A percentile compares a stretch with the other conserved stretches of the same genome.
These are phyloP conservation scores for Annona cherimola DNA, from an alignment of 164 flowering plant genomes.

Conservation along the genomic window DNA sequence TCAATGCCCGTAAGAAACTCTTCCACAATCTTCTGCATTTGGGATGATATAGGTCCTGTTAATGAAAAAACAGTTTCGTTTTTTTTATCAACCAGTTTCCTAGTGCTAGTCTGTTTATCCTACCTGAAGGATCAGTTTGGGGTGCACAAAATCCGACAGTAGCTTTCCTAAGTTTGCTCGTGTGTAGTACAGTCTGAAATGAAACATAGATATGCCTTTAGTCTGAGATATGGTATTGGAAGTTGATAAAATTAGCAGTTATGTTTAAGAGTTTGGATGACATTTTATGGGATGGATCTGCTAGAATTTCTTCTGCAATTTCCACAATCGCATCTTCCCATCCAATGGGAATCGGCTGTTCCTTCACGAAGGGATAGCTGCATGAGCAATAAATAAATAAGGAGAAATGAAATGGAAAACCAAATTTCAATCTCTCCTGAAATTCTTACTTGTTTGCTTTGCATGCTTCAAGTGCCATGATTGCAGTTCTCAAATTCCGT, in stretches of 20 bases:
- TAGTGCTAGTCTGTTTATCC: not conserved
- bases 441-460: constrained; percentile 58
- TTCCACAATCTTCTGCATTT: constrained; percentile 66
- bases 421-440: not conserved
- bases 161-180: constrained; percentile 57
- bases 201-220: not conserved
- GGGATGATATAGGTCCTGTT: constrained; percentile 3
- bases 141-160: constrained; percentile 60
- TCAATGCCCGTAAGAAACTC: constrained; percentile 55
- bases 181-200: constrained; percentile 35
- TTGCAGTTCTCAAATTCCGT: constrained; percentile 62
- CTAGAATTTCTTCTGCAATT: constrained; percentile 52
- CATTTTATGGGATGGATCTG: constrained; percentile 56
- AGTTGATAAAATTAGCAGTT: not conserved
- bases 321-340: constrained; percentile 69
- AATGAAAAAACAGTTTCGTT: constrained; percentile 1
- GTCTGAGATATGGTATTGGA: not conserved
- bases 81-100: not conserved
- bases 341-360: constrained; percentile 68
- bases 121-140: constrained; percentile 70
- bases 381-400: constrained; percentile 7
- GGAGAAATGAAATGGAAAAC: not conserved
- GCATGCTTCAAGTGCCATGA: constrained; percentile 86
- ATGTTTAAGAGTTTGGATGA: constrained; percentile 4
- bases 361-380: constrained; percentile 72